Percentiles rank a stretch among this genome's conserved stretches.
Evolutionary conservation across 805 yeast genomes (phyloP).

Genomic region (Maudiozyma turicensis): DNA sequence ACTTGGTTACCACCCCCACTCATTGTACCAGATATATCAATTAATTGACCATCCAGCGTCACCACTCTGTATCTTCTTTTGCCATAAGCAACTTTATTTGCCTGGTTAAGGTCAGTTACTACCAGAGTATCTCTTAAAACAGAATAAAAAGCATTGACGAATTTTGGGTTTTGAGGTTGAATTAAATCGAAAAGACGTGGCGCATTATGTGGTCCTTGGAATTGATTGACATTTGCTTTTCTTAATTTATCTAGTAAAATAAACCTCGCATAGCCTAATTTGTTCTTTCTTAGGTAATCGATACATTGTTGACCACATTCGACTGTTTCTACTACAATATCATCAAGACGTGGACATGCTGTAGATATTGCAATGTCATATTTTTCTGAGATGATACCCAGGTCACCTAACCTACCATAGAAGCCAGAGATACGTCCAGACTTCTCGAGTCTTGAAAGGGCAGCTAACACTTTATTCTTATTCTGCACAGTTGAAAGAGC

Average conservation of each 20-base stretch:
- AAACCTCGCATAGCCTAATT: conserved; percentile 83
- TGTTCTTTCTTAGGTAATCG: conserved; percentile 70
- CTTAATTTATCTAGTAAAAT: conserved; percentile 70
- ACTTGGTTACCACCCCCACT: conserved; percentile 85
- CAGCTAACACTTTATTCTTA: conserved; percentile 62
- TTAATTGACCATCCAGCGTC: conserved; percentile 82
- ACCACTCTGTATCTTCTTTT: conserved; percentile 77
- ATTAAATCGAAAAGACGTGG: conserved; percentile 83
- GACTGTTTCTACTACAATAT: conserved; percentile 80
- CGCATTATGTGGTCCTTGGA: conserved; percentile 63
- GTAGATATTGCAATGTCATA: conserved; percentile 93
- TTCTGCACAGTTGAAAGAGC: conserved; percentile 50
- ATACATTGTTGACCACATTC: conserved; percentile 69
- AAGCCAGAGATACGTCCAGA: conserved; percentile 82
- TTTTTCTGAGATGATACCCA: conserved; percentile 81
- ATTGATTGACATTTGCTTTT: conserved; percentile 45
- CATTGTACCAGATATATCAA: conserved; percentile 90
- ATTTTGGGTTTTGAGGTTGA: conserved; percentile 52
- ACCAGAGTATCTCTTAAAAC: conserved; percentile 83
- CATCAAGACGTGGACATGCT: conserved; percentile 84
- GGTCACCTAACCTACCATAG: conserved; percentile 82
- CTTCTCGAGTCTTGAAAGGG: conserved; percentile 57
- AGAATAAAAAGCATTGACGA: conserved; percentile 82
- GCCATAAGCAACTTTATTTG: conserved; percentile 83
- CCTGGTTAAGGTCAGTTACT: conserved; percentile 66